These are phyloP conservation scores for Phytopythium boreale DNA, from an alignment of 352 stramenopile species.

Conservation along the genomic window DNA sequence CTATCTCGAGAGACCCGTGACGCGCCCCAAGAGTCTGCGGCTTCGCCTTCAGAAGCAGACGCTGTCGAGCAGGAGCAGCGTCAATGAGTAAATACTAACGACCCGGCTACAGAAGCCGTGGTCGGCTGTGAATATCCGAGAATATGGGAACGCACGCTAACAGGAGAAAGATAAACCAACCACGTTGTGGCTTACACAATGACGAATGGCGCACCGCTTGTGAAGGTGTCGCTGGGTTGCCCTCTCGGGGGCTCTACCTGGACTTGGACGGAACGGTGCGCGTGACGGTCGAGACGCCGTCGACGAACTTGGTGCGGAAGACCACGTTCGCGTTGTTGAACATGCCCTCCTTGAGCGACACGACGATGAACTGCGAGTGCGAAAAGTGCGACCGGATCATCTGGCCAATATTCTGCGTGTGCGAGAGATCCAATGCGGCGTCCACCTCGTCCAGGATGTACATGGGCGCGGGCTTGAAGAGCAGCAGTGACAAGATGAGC, in stretches of 20 bases:
- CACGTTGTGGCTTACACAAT: not conserved
- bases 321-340: conserved; percentile 99
- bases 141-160: not conserved
- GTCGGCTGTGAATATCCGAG: not conserved
- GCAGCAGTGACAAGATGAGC: conserved; percentile 97
- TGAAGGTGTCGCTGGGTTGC: not conserved
- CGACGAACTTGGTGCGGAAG: conserved; percentile 99
- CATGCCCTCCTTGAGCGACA: conserved; percentile 99
- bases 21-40: not conserved
- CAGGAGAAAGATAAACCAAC: not conserved
- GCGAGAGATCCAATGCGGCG: conserved; percentile 97
- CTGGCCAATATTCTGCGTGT: conserved; percentile 99
- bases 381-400: conserved; percentile 99
- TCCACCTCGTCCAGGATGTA: conserved; percentile 99
- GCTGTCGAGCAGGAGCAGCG: not conserved
- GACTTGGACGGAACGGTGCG: conserved; percentile 85
- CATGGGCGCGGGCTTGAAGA: conserved; percentile 99
- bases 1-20: not conserved
- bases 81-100: not conserved
- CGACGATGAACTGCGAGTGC: conserved; percentile 99
- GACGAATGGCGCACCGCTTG: not conserved
- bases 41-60: not conserved
- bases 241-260: conserved; percentile 15
- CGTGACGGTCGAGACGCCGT: conserved; percentile 98
- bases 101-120: not conserved